Percentiles rank a stretch among this genome's conserved stretches.
phyloP scores from a whole-genome alignment of 176 grass and related monocot species.

The Dendrocalamus sinicus region DNA sequence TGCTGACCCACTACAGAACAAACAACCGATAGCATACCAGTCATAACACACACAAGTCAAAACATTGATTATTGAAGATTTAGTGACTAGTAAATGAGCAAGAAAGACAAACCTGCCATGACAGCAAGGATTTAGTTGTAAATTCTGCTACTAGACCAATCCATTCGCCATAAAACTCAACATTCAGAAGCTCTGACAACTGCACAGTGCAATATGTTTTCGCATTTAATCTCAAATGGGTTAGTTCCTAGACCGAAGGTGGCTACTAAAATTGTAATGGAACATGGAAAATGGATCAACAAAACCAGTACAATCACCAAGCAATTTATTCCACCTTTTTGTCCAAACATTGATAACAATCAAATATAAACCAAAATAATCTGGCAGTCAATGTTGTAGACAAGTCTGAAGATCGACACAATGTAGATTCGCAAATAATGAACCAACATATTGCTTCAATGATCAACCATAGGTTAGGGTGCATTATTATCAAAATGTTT shows the following conservation, averaged over 20 bases:
- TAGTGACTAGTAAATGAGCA: conserved; percentile 7
- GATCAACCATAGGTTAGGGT: conserved; percentile 7
- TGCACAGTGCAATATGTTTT: conserved; percentile 45
- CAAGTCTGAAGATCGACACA: background rate
- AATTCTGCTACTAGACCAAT: conserved; percentile 94
- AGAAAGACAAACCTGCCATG: conserved; percentile 88
- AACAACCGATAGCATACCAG: conserved; percentile 39
- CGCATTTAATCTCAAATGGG: background rate
- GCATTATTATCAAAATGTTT: conserved; percentile 3
- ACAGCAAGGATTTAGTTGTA: conserved; percentile 90
- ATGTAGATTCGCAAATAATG: background rate
- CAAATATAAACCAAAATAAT: conserved; percentile 33
- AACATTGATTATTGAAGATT: conserved; percentile 19
- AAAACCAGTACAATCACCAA: conserved; percentile 19
- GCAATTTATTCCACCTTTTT: conserved; percentile 14
- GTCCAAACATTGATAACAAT: background rate
- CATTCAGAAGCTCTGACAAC: conserved; percentile 86
- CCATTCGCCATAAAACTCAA: conserved; percentile 98
- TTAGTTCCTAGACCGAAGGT: conserved; percentile 13
- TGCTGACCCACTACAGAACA: conserved; percentile 90
- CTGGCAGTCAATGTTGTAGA: background rate
- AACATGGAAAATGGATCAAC: background rate
- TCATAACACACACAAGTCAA: conserved; percentile 16
- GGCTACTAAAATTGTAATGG: background rate
- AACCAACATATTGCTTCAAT: conserved; percentile 1